Conservation (phyloP, 2,329 filamentous ascomycete genomes). For the Keithomyces neogunnii region DNA sequence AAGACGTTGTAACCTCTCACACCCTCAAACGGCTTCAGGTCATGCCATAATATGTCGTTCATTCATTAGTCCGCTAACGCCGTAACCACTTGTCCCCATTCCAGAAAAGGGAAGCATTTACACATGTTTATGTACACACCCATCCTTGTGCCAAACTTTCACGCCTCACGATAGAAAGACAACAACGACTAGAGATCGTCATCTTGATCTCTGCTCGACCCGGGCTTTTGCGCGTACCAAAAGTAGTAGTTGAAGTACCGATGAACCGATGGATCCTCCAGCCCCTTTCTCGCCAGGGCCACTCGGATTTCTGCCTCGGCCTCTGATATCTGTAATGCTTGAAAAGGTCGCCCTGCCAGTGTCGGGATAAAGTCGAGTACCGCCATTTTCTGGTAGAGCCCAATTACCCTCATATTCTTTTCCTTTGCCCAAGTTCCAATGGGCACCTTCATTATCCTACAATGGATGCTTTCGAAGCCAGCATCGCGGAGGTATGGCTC, state of each 20-base stretch:
- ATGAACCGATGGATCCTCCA: constrained; percentile 21
- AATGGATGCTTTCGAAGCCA: constrained; percentile 16
- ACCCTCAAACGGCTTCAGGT: too few relatives aligned
- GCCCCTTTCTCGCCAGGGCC: constrained; percentile 14
- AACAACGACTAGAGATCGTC: neutral
- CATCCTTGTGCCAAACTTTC: neutral
- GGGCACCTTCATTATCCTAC: constrained; percentile 28
- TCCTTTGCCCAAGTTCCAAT: constrained; percentile 26
- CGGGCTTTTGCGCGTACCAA: constrained; percentile 27
- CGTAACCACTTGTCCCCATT: neutral
- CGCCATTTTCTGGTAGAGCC: constrained; percentile 29
- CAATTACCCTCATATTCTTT: constrained; percentile 25
- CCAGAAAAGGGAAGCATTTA: too few relatives aligned
- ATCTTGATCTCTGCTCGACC: neutral
- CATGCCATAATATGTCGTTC: neutral
- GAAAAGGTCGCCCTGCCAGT: constrained; percentile 24
- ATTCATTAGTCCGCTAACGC: neutral
- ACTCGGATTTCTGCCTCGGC: constrained; percentile 21
- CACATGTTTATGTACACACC: neutral
- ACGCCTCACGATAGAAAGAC: neutral
- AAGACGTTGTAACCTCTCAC: too few relatives aligned
- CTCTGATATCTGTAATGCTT: constrained; percentile 19
- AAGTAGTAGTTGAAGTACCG: constrained; percentile 27
- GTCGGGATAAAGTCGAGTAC: constrained; percentile 27
- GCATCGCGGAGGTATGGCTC: constrained; percentile 9